Base-by-base conservation (phyloP, 768 basidiomycete species). In the Pleurotus platypus region DNA sequence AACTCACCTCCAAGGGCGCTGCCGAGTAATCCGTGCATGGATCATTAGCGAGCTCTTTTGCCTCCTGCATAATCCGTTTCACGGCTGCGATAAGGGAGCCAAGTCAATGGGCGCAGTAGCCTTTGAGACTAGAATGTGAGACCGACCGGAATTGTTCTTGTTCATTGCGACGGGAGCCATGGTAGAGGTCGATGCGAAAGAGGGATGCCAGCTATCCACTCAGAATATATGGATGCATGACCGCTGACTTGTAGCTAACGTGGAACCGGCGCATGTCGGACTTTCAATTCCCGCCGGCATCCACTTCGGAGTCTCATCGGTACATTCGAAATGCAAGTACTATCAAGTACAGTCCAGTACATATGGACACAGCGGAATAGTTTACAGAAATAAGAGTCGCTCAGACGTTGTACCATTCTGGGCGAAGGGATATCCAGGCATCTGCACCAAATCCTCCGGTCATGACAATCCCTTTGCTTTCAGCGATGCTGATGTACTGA, bases 21-120 rank as follows among this genome's bases (percentile, higher is more conserved):
- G 94, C 96, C 56, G 84, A 75, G 67, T 96, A 98, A 67, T 96
- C 94, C 0, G 89, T 86, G 51, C 83, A 86, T 57, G 90, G 85
- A 70, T 96, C 94, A 54, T 82, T 85, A 1, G 87, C 85, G 12
- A 98, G 82, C 66, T 98, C 95, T 59, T 84, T 78, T 3, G 94
- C 94, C 72, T 98, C 96, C 69, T 94, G 93, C 87, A 98, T 90
- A 63, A 98, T 97, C 37, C 96, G 86, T 75, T 98, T 98, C 53
- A 97, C 92, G 55, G 94, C 94, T 90, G 62, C 11, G 9, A 51
- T 47, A 39, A 46, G 27, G 47, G 58, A 50, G 62, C 60, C 46
- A 5, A 50, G 51, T 38, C 37, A 48, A 15, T 27, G 46, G 8
- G 18, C 26, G 46, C 20, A 26, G 46, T 8, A 5, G 18, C 1